A percentile compares a stretch with the other conserved stretches of the same genome.
Evolutionary conservation across 257 asterid species (phyloP).

Genomic region (Gentiana dahurica): DNA sequence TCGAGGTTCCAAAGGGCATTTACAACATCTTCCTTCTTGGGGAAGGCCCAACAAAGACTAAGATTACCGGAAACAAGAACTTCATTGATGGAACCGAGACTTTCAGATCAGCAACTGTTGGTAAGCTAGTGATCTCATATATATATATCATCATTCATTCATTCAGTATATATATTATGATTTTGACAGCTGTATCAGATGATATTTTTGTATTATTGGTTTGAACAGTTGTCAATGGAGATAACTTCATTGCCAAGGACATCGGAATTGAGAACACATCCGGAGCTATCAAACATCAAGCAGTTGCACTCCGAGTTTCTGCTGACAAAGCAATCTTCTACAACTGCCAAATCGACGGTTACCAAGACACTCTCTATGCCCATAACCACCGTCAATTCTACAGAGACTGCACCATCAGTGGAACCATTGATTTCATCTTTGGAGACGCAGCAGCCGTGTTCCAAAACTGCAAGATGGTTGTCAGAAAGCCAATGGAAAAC

Average conservation of each 20-base stretch:
- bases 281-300: constrained; percentile 9
- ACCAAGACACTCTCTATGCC: constrained; percentile 6
- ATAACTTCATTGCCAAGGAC: constrained; percentile 9
- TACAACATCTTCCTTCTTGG: constrained; percentile 25
- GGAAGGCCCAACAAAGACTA: constrained; percentile 32
- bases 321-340: constrained; percentile 8
- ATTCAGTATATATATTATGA: too few species aligned
- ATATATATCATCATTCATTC: too few species aligned
- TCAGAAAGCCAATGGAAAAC: constrained; percentile 7
- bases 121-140: constrained; percentile 18
- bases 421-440: constrained; percentile 8
- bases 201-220: too few species aligned
- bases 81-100: constrained; percentile 17
- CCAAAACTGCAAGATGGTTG: constrained; percentile 8
- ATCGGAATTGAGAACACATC: constrained; percentile 5
- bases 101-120: constrained; percentile 27
- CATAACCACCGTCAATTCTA: constrained; percentile 10
- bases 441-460: constrained; percentile 4
- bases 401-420: constrained; percentile 3
- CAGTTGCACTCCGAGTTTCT: constrained; percentile 6
- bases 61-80: constrained; percentile 28
- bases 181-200: too few species aligned
- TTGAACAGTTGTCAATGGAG: constrained; percentile 6
- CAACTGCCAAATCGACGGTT: constrained; percentile 12
- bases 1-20: constrained; percentile 10